Evolutionary conservation across 352 stramenopile genomes (phyloP).

Genomic region (Pythium periplocum): DNA sequence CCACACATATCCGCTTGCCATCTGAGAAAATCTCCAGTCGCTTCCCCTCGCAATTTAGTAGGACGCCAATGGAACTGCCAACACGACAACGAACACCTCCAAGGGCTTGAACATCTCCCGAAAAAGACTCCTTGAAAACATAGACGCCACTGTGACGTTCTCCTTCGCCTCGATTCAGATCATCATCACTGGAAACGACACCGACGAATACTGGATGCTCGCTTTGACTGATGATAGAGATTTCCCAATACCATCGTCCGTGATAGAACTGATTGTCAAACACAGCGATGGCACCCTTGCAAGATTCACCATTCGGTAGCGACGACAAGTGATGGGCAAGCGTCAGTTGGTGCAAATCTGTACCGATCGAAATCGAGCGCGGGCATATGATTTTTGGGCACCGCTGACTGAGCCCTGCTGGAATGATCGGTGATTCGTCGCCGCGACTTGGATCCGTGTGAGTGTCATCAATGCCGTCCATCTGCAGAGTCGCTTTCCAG

Average conservation of each 20-base stretch:
- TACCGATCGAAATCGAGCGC: conserved; percentile 52
- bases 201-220: conserved; percentile 71
- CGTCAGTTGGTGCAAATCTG: conserved; percentile 60
- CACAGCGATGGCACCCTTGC: conserved; percentile 43
- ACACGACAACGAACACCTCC: conserved; percentile 28
- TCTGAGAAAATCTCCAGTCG: conserved; percentile 60
- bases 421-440: conserved; percentile 48
- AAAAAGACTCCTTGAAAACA: conserved; percentile 30
- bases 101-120: conserved; percentile 11
- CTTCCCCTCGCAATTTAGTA: conserved; percentile 59
- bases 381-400: conserved; percentile 73
- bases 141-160: conserved; percentile 19
- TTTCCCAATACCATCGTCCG: conserved; percentile 82
- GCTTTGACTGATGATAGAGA: conserved; percentile 43
- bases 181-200: conserved; percentile 36
- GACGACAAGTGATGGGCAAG: conserved; percentile 27
- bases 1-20: conserved; percentile 26
- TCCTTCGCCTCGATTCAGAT: conserved; percentile 48
- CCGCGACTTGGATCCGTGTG: conserved; percentile 20
- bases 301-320: too few species aligned
- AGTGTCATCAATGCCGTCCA: conserved; percentile 40
- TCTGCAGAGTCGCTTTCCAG: conserved; percentile 64
- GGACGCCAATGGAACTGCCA: conserved; percentile 35
- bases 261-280: conserved; percentile 55
- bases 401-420: conserved; percentile 41